Percentiles rank a stretch among this genome's conserved stretches.
Conservation (phyloP, 116 monocot species). For the Trichopus zeylanicus region DNA sequence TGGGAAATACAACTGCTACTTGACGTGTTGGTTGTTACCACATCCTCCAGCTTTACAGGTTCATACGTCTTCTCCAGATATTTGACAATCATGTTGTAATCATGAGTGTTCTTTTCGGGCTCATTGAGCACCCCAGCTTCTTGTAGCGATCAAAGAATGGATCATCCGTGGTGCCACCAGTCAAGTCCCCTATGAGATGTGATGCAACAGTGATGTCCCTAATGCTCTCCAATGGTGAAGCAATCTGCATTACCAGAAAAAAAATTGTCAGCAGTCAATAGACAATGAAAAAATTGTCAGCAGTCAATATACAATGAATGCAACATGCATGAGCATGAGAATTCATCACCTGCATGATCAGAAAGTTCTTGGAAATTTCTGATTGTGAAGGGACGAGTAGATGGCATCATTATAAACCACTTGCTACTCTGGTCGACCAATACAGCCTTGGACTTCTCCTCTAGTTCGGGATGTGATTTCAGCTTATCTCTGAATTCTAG, state of each 20-base stretch:
- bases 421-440: conserved; percentile 57
- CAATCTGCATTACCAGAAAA: conserved; percentile 16
- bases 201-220: conserved; percentile 57
- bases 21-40: conserved; percentile 17
- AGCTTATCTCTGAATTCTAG: conserved; percentile 30
- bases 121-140: conserved; percentile 39
- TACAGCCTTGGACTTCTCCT: neutral
- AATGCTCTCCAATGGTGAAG: conserved; percentile 25
- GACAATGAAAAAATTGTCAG: neutral
- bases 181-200: conserved; percentile 44
- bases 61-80: conserved; percentile 65
- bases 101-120: conserved; percentile 59
- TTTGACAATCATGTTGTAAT: conserved; percentile 70
- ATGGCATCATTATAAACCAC: conserved; percentile 71
- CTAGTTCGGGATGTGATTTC: conserved; percentile 8
- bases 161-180: conserved; percentile 37
- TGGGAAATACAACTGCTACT: neutral
- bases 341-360: conserved; percentile 55
- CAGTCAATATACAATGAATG: neutral
- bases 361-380: conserved; percentile 41
- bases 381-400: conserved; percentile 50
- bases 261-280: neutral
- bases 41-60: conserved; percentile 35
- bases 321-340: neutral
- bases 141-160: conserved; percentile 44